Conservation (phyloP, 169 alveolate genomes). For the Eimeria sp. region DNA sequence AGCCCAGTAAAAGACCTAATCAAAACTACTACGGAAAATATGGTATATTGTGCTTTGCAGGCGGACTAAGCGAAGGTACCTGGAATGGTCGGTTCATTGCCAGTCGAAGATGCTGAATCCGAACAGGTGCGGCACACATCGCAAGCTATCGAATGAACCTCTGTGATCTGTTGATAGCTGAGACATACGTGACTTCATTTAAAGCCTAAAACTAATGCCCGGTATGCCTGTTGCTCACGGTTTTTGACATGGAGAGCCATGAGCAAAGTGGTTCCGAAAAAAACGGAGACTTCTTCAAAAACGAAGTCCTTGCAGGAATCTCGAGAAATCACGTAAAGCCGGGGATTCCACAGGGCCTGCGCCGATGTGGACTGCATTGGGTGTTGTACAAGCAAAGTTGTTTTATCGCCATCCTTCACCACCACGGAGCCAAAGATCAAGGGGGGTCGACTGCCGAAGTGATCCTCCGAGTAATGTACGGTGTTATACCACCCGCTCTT, state of each 20-base stretch:
- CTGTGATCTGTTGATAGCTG: background rate
- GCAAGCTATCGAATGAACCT: background rate
- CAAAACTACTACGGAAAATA: background rate
- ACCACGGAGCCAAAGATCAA: slow-evolving; percentile 47
- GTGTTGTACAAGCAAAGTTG: background rate
- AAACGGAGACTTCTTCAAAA: slow-evolving; percentile 2
- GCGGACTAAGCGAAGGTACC: slow-evolving; percentile 7
- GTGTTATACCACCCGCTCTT: background rate
- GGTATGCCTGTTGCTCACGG: background rate
- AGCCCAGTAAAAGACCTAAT: no score
- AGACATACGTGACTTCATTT: background rate
- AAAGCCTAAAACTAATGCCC: background rate
- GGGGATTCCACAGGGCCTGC: slow-evolving; percentile 1
- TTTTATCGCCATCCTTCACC: background rate
- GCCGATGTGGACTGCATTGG: background rate
- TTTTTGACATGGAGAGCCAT: slow-evolving; percentile 6
- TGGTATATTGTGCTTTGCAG: background rate
- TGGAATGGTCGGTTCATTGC: slow-evolving; percentile 4
- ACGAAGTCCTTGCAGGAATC: slow-evolving; percentile 30
- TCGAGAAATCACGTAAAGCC: background rate
- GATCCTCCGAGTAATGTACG: background rate
- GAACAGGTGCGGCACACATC: background rate
- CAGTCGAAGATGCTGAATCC: slow-evolving; percentile 5
- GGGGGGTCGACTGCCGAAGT: slow-evolving; percentile 15
- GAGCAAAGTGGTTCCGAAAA: background rate